These are phyloP conservation scores for Cytospora piceicola DNA, from an alignment of 2,329 filamentous ascomycete genomes.

Conservation along the genomic window DNA sequence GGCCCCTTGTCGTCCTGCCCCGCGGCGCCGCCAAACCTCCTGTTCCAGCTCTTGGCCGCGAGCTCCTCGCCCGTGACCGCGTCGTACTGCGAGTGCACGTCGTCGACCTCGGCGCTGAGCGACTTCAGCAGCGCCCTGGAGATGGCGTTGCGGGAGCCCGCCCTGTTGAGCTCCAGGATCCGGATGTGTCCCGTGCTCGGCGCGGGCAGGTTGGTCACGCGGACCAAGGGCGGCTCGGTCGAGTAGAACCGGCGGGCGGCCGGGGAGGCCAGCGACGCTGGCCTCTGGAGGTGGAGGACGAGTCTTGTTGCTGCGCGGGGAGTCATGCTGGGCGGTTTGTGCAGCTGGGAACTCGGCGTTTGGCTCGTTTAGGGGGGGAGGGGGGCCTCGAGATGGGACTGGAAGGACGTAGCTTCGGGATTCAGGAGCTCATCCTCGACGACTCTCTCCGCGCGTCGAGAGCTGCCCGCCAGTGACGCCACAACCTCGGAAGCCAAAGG, in stretches of 20 bases:
- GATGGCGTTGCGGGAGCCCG: constrained; percentile 86
- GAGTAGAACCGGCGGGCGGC: constrained; percentile 43
- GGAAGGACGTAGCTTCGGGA: neutral
- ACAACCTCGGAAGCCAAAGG: neutral
- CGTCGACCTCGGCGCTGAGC: constrained; percentile 72
- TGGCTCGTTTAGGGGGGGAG: neutral
- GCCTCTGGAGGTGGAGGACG: constrained; percentile 21
- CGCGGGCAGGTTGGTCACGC: constrained; percentile 75
- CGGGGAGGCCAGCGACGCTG: constrained; percentile 19
- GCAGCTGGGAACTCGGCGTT: neutral
- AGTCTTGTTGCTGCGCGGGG: constrained; percentile 7
- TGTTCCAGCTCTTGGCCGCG: constrained; percentile 40
- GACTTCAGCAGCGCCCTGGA: constrained; percentile 75
- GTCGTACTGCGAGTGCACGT: constrained; percentile 67
- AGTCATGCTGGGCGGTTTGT: constrained; percentile 12
- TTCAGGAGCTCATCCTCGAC: neutral
- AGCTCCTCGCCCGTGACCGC: constrained; percentile 56
- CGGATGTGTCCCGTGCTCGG: constrained; percentile 83
- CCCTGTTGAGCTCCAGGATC: constrained; percentile 85
- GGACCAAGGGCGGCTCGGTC: constrained; percentile 58
- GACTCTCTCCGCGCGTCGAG: neutral
- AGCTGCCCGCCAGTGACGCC: neutral
- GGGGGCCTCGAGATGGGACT: neutral
- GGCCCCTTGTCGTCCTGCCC: constrained; percentile 53
- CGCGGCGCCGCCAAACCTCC: constrained; percentile 50